phyloP scores from a whole-genome alignment of 805 yeast species.

The Wilhelminamyces savonicus region DNA sequence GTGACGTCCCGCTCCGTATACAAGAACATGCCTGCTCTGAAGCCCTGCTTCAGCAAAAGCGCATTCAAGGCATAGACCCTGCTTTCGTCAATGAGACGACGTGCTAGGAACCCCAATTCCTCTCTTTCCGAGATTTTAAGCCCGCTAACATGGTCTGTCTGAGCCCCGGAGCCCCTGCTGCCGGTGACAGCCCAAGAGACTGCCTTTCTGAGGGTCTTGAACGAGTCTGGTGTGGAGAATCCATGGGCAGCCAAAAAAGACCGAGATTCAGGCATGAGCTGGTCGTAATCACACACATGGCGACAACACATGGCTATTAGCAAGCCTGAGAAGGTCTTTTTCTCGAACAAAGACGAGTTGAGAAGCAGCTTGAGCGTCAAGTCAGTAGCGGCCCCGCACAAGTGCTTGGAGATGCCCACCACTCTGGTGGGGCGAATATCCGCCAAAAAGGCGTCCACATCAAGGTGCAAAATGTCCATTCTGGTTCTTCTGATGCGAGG shows the following conservation, averaged over 20 bases:
- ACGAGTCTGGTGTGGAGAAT: slow-evolving; percentile 28
- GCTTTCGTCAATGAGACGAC: slow-evolving; percentile 72
- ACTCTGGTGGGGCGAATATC: slow-evolving; percentile 14
- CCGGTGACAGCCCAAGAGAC: slow-evolving; percentile 92
- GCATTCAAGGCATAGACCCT: slow-evolving; percentile 44
- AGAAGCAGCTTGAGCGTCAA: slow-evolving; percentile 63
- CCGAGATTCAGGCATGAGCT: slow-evolving; percentile 44
- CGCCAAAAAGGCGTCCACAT: slow-evolving; percentile 40
- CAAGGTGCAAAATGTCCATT: slow-evolving; percentile 75
- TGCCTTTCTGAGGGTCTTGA: slow-evolving; percentile 50
- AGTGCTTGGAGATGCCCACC: slow-evolving; percentile 77
- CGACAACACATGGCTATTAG: slow-evolving; percentile 92
- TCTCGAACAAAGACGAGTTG: slow-evolving; percentile 24
- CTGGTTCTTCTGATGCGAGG: slow-evolving; percentile 47
- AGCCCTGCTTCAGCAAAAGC: slow-evolving; percentile 22
- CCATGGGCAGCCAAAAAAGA: slow-evolving; percentile 30
- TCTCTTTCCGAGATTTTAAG: slow-evolving; percentile 44
- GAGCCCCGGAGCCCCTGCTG: slow-evolving; percentile 13
- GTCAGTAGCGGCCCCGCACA: slow-evolving; percentile 94
- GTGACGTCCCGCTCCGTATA: slow-evolving; percentile 57
- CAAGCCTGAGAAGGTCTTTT: slow-evolving; percentile 41
- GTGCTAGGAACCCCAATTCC: slow-evolving; percentile 56
- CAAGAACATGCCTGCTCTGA: slow-evolving; percentile 43
- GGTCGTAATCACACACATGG: slow-evolving; percentile 66
- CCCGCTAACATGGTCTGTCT: slow-evolving; percentile 38